Evolutionary conservation across 2,329 filamentous ascomycete species (phyloP).

Genomic region (Hymenoscyphus salicellus): DNA sequence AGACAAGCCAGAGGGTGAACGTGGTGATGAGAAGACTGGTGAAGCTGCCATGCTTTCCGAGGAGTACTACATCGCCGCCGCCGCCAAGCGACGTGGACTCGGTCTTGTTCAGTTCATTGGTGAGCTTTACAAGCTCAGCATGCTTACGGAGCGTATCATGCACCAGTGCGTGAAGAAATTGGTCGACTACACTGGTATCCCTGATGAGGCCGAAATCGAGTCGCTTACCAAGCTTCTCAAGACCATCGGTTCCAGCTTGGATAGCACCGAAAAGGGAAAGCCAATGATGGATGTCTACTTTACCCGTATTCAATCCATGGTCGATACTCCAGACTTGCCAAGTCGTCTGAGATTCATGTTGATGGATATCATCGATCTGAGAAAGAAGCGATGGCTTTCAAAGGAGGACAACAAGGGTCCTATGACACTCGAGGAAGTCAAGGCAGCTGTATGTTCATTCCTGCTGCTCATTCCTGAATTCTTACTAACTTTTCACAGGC

Average conservation of each 20-base stretch:
- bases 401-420: slow-evolving; percentile 93
- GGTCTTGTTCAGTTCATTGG: slow-evolving; percentile 99
- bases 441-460: slow-evolving; percentile 61
- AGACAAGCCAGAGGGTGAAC: slow-evolving; percentile 67
- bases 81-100: slow-evolving; percentile 92
- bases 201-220: slow-evolving; percentile 95
- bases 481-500: slow-evolving; percentile 43
- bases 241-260: slow-evolving; percentile 86
- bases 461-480: slow-evolving; percentile 8
- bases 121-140: slow-evolving; percentile 96
- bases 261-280: slow-evolving; percentile 76
- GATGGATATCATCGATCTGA: slow-evolving; percentile 86
- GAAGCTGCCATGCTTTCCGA: slow-evolving; percentile 87
- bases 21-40: slow-evolving; percentile 51
- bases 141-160: slow-evolving; percentile 99
- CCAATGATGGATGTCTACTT: slow-evolving; percentile 94
- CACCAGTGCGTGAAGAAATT: slow-evolving; percentile 97
- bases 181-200: slow-evolving; percentile 88
- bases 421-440: slow-evolving; percentile 92
- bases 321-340: slow-evolving; percentile 74
- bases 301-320: slow-evolving; percentile 76
- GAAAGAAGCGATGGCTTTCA: slow-evolving; percentile 72
- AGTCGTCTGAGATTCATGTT: slow-evolving; percentile 96
- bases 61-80: slow-evolving; percentile 91
- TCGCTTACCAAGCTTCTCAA: slow-evolving; percentile 88